phyloP scores from a whole-genome alignment of 2,329 filamentous ascomycete genomes.

The Aspergillus sp. region DNA sequence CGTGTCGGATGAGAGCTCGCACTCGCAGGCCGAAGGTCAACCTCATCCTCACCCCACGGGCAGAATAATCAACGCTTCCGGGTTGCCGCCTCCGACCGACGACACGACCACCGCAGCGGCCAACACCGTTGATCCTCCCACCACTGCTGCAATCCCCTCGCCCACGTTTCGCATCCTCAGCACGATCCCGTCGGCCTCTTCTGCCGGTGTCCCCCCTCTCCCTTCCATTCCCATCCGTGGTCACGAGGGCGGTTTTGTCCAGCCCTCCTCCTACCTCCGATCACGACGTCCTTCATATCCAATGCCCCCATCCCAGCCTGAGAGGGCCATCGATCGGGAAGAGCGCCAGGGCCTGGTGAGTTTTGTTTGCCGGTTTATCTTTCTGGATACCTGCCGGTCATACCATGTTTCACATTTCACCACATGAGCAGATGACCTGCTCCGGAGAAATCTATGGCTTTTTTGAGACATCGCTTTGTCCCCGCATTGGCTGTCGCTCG shows the following conservation, averaged over 20 bases:
- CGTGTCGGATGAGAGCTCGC: not conserved
- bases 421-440: not conserved
- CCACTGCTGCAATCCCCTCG: constrained; percentile 9
- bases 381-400: not conserved
- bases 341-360: constrained; percentile 56
- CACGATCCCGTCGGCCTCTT: constrained; percentile 2
- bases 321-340: constrained; percentile 54
- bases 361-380: constrained; percentile 18
- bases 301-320: constrained; percentile 46
- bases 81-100: constrained; percentile 25
- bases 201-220: constrained; percentile 17
- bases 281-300: constrained; percentile 44
- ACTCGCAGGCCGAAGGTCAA: not conserved
- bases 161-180: constrained; percentile 13
- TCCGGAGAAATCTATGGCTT: not conserved
- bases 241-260: constrained; percentile 54
- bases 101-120: constrained; percentile 17
- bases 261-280: constrained; percentile 54
- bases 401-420: not conserved
- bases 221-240: constrained; percentile 26
- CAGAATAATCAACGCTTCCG: constrained; percentile 30
- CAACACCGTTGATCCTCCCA: constrained; percentile 9
- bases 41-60: constrained; percentile 30
- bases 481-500: constrained; percentile 2
- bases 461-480: constrained; percentile 1